A percentile compares a stretch with the other conserved stretches of the same genome.
phyloP scores from a whole-genome alignment of 2,329 filamentous ascomycete genomes.

The Colletotrichum chrysophilum region DNA sequence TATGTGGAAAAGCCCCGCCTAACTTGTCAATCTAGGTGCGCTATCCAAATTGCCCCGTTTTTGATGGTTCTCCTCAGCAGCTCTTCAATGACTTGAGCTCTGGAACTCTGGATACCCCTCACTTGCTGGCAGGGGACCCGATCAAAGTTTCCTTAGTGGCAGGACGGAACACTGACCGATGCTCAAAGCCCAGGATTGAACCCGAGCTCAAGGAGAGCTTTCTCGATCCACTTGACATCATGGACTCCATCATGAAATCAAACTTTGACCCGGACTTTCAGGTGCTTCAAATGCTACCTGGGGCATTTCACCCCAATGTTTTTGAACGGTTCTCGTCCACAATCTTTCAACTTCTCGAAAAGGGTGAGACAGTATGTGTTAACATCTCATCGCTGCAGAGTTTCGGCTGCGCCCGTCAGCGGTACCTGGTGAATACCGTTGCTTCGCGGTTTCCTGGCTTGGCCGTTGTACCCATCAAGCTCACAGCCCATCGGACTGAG shows the following conservation, averaged over 20 bases:
- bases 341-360: background rate
- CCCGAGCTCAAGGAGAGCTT: background rate
- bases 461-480: background rate
- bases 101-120: background rate
- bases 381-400: background rate
- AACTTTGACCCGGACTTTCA: background rate
- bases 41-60: background rate
- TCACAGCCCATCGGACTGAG: background rate
- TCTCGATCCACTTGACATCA: background rate
- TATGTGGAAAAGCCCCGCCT: rapidly evolving
- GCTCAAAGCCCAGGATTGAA: background rate
- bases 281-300: background rate
- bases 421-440: background rate
- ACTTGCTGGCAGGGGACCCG: background rate
- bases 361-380: background rate
- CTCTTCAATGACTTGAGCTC: background rate
- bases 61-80: background rate
- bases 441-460: background rate
- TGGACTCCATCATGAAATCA: background rate
- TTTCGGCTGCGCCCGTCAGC: background rate
- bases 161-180: background rate
- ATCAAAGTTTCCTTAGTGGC: background rate
- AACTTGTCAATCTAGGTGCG: background rate
- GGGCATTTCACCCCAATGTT: background rate
- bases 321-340: background rate